Evolutionary conservation across 306 rosid species (phyloP).

Genomic region (Cicer arietinum): DNA sequence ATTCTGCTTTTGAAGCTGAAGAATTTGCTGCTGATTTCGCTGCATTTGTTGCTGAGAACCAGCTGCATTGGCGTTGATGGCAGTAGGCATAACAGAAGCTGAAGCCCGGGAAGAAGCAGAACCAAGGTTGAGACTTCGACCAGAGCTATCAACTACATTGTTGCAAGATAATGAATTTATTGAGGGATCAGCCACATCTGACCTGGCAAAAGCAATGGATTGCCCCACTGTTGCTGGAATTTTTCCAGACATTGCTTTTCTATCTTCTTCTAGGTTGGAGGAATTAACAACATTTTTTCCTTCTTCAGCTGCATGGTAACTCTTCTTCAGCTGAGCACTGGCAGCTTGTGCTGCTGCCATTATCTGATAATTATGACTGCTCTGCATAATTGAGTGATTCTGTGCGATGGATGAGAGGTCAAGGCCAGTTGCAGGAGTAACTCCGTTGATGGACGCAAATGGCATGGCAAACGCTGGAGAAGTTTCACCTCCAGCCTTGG

Average conservation of each 20-base stretch:
- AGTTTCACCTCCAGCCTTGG: conserved; percentile 68
- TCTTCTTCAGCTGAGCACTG: conserved; percentile 71
- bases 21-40: conserved; percentile 62
- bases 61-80: conserved; percentile 49
- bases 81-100: conserved; percentile 61
- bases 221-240: conserved; percentile 64
- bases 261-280: conserved; percentile 72
- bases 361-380: conserved; percentile 56
- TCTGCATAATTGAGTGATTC: conserved; percentile 67
- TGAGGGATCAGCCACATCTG: conserved; percentile 68
- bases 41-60: conserved; percentile 74
- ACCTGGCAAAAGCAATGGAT: conserved; percentile 83
- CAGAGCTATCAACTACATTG: conserved; percentile 77
- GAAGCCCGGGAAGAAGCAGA: conserved; percentile 61
- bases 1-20: conserved; percentile 72
- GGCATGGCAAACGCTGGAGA: conserved; percentile 83
- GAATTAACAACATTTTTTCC: conserved; percentile 68
- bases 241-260: conserved; percentile 65
- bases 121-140: conserved; percentile 62
- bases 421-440: conserved; percentile 60
- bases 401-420: conserved; percentile 76
- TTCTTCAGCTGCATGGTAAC: conserved; percentile 63
- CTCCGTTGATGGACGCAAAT: conserved; percentile 76
- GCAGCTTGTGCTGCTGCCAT: conserved; percentile 73
- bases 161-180: conserved; percentile 54